phyloP scores from a whole-genome alignment of 2,329 filamentous ascomycete species.

The Fusarium robinianum region DNA sequence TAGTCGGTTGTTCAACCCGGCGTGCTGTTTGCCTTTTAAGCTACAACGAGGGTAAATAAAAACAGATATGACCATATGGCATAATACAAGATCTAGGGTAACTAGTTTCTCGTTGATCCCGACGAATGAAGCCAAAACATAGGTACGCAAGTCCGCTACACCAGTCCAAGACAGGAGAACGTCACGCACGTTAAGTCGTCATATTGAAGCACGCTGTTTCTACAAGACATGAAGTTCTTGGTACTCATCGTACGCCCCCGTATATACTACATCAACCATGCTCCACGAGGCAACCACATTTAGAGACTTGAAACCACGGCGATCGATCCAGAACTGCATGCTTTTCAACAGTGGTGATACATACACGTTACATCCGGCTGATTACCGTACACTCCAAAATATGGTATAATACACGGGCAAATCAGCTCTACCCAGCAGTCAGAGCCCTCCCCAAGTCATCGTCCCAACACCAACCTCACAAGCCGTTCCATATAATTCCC shows the following conservation, averaged over 20 bases:
- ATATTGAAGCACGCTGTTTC: background rate
- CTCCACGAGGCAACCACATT: background rate
- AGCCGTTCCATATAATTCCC: slow-evolving; percentile 3
- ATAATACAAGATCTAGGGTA: too few relatives aligned
- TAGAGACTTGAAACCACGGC: background rate
- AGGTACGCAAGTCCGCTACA: too few relatives aligned
- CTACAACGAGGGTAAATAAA: too few relatives aligned
- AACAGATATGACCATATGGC: too few relatives aligned
- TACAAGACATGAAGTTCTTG: background rate
- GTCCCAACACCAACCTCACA: slow-evolving; percentile 13
- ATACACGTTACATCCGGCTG: slow-evolving; percentile 37
- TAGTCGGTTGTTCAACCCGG: too few relatives aligned
- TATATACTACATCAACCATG: too few relatives aligned
- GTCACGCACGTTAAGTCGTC: too few relatives aligned
- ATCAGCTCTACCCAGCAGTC: slow-evolving; percentile 25
- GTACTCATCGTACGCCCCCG: too few relatives aligned
- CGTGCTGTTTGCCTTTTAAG: too few relatives aligned
- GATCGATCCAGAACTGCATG: slow-evolving; percentile 15
- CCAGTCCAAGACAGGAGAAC: too few relatives aligned
- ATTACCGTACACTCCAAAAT: slow-evolving; percentile 39
- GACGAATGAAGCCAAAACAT: too few relatives aligned
- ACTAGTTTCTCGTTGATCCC: too few relatives aligned
- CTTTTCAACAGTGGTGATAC: slow-evolving; percentile 38
- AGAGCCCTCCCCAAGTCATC: slow-evolving; percentile 21
- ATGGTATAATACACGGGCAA: slow-evolving; percentile 41